Conservation (phyloP, 1,284 basidiomycete species). For the Ganoderma lingzhi region DNA sequence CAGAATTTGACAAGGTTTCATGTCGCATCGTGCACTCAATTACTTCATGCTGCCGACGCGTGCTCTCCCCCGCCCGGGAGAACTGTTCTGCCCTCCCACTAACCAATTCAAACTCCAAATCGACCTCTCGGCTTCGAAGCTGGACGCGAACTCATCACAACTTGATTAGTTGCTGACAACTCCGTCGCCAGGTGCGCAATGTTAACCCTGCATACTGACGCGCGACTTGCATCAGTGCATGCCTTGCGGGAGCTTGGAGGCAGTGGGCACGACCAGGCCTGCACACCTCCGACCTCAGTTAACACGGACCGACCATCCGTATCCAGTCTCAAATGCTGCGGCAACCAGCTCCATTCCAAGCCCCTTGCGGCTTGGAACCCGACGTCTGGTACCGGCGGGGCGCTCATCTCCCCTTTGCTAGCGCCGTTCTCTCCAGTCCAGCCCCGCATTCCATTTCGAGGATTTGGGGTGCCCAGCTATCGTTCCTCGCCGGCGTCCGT, state of each 20-base stretch:
- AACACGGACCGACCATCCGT: background rate
- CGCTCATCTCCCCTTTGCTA: background rate
- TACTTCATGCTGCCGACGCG: background rate
- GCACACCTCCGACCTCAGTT: background rate
- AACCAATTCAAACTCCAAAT: conserved; percentile 1
- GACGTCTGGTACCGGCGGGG: background rate
- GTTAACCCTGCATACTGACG: background rate
- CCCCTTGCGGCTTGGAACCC: conserved; percentile 1
- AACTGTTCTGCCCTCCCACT: background rate
- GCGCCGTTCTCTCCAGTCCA: background rate
- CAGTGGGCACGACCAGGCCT: background rate
- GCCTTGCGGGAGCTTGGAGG: conserved; percentile 1
- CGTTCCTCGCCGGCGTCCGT: background rate
- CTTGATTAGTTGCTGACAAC: background rate
- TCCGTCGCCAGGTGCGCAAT: background rate
- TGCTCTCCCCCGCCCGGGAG: background rate
- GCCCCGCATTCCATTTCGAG: background rate
- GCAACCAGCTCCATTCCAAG: background rate
- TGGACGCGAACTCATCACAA: background rate
- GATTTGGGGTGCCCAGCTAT: background rate
- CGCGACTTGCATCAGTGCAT: background rate
- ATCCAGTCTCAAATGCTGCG: background rate
- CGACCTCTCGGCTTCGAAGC: background rate
- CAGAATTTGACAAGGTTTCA: background rate
- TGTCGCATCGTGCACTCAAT: background rate